These are phyloP conservation scores for Symbiodinium pilosum DNA, from an alignment of 73 alveolate species.

Conservation along the genomic window DNA sequence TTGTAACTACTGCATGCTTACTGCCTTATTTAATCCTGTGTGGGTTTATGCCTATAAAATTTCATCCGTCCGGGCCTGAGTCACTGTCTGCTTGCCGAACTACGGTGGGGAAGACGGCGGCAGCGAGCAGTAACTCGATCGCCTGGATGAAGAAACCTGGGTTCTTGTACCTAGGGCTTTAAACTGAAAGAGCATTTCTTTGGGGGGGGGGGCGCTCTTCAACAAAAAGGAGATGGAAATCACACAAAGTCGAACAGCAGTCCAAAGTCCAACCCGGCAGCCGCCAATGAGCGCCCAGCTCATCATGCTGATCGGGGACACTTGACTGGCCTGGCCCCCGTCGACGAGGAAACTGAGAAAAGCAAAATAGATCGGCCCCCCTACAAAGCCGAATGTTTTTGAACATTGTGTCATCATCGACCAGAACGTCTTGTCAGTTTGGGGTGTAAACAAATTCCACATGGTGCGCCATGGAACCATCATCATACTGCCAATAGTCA, in stretches of 20 bases:
- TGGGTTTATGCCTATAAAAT: neutral
- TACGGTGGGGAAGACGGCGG: neutral
- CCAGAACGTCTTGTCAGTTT: neutral
- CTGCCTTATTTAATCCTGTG: neutral
- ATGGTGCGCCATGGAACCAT: slow-evolving; percentile 24
- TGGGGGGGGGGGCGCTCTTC: neutral
- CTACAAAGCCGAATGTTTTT: slow-evolving; percentile 2
- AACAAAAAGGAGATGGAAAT: no score
- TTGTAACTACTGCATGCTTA: neutral
- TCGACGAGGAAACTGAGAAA: slow-evolving; percentile 1
- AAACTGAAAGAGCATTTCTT: neutral
- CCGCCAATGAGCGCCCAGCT: neutral
- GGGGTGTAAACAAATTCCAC: neutral
- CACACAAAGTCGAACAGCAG: neutral
- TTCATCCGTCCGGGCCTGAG: neutral
- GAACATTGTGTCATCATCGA: neutral
- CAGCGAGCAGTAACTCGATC: slow-evolving; percentile 1
- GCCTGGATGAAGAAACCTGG: neutral
- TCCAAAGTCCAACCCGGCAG: neutral
- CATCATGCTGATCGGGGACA: slow-evolving; percentile 10
- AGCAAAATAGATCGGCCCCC: neutral
- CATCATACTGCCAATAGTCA: neutral
- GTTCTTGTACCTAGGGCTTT: neutral
- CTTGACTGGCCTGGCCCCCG: neutral
- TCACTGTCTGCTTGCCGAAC: neutral